Evolutionary conservation across 306 rosid species (phyloP), one percentile per base, ranked within the genome.

Genomic region (Gastrolobium villosum): DNA sequence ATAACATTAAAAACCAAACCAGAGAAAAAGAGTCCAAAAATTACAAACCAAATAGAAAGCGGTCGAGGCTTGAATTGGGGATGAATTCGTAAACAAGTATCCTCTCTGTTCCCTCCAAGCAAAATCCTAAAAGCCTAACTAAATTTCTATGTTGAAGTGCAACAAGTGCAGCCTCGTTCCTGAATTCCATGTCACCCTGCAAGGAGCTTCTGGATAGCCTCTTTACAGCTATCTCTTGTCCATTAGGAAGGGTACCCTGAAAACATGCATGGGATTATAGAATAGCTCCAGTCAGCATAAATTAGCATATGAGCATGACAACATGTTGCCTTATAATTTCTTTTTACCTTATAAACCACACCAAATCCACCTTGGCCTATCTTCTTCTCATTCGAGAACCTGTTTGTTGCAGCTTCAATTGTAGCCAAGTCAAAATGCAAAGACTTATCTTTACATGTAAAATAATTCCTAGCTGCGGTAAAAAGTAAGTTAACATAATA

Each of bases 331-430:
- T 3, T 63, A 14, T 15, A 36, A 61, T 35, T 36, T n/a, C 36
- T 39, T 5, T 34, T 0, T 68, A 80, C 89, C 87, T 86, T 66
- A 70, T 73, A 83, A 39, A 83, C 89, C 2, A 9, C 81, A 11
- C 87, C 87, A 72, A 80, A 86, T 73, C 85, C 87, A n/a, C 89
- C 87, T 86, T 83, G 66, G 28, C 89, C 89, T 20, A 79, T 34
- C 31, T 44, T 82, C 60, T 77, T 61, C 0, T 78, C 54, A 3
- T 32, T 66, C 2, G 84, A 86, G 73, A 86, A 86, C 1, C 56
- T 72, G 28, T 81, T 56, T 5, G 83, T 86, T 5, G 83, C 85
- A 53, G 63, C 49, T 65, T 86, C 81, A 20, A 83, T 83, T 30
- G 68, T 80, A 14, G 15, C 61, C 60, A 86, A 53, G 46, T 66